Evolutionary conservation across 2,329 filamentous ascomycete species (phyloP), one percentile per base, ranked within the genome.

Genomic region (Fusarium phyllophilum): DNA sequence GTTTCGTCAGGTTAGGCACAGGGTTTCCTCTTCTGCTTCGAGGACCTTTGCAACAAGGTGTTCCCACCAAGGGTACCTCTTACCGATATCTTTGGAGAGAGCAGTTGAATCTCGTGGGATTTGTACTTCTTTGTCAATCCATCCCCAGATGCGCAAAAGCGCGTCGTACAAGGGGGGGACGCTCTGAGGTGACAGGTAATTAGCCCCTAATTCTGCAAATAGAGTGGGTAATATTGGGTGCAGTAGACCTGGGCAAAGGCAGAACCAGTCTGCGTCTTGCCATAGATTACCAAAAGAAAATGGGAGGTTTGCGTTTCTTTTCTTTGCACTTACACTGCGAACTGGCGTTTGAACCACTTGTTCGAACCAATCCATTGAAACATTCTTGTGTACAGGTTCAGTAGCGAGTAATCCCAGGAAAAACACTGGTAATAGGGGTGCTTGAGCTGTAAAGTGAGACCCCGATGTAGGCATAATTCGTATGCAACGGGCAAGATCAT

Each of bases 381-480:
- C 78, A 5, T 62, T 33, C 45, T 63, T 76, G 54, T 84, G 82
- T 8, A 74, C 60, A 13, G 74, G 46, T 4, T 63, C 45, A 12
- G 80, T 82, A 14, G 82, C 80, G 10, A 84, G 68, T 36, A 85
- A 62, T 3, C 83, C 83, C 5, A 85, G 64, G n/a, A 85, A 77
- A 49, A 84, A 85, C 1, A 84, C 83, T 0, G 83, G 83, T 15
- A 84, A 79, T 3, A 85, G 75, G 10, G 83, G 83, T 12, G 83
- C 83, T 56, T 85, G 83, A 3, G 83, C 83, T 14, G 83, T 85
- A 55, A 85, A 85, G 6, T 82, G 75, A 26, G 75, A 75, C 12
- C 83, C 83, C 8, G 82, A 83, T 4, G 83, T 85, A 5, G 83
- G 83, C 83, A 84, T 83, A 13, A 84, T 80, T 7, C 70, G 73